phyloP scores from a whole-genome alignment of 2,329 filamentous ascomycete genomes.

The Neonectria magnoliae region DNA sequence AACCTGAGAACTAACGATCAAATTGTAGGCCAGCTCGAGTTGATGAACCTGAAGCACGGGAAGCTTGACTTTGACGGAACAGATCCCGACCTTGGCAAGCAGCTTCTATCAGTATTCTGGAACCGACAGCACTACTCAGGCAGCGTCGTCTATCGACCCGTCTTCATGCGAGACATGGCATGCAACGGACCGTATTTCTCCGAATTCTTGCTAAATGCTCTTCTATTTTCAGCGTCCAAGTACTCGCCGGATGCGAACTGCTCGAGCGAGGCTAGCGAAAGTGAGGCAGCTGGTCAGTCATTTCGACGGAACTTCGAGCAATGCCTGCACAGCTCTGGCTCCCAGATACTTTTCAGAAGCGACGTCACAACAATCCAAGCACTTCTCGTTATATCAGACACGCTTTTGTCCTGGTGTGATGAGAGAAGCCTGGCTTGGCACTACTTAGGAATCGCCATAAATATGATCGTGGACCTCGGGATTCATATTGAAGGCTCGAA shows the following conservation, averaged over 20 bases:
- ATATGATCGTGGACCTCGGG: constrained; percentile 57
- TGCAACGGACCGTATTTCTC: constrained; percentile 66
- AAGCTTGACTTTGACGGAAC: constrained; percentile 66
- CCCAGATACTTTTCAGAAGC: not conserved
- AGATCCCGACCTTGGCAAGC: constrained; percentile 59
- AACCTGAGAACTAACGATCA: not conserved
- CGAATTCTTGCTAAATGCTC: constrained; percentile 63
- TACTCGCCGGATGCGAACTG: constrained; percentile 51
- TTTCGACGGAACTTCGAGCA: not conserved
- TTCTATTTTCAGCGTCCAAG: constrained; percentile 56
- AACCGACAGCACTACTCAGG: constrained; percentile 61
- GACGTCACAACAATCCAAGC: not conserved
- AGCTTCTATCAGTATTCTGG: constrained; percentile 62
- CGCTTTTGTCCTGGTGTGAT: not conserved
- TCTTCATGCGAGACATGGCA: constrained; percentile 64
- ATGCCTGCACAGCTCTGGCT: not conserved
- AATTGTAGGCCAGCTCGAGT: constrained; percentile 57
- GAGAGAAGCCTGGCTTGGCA: not conserved
- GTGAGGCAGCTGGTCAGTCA: constrained; percentile 52
- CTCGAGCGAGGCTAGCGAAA: constrained; percentile 55
- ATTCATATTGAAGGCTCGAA: constrained; percentile 47
- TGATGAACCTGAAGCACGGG: constrained; percentile 55
- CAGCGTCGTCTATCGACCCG: constrained; percentile 60
- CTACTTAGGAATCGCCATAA: constrained; percentile 48
- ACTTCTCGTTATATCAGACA: not conserved